Evolutionary conservation across 345 rosid genomes (phyloP), one percentile per base, ranked within the genome.

Genomic region (Hirschfeldia incana): DNA sequence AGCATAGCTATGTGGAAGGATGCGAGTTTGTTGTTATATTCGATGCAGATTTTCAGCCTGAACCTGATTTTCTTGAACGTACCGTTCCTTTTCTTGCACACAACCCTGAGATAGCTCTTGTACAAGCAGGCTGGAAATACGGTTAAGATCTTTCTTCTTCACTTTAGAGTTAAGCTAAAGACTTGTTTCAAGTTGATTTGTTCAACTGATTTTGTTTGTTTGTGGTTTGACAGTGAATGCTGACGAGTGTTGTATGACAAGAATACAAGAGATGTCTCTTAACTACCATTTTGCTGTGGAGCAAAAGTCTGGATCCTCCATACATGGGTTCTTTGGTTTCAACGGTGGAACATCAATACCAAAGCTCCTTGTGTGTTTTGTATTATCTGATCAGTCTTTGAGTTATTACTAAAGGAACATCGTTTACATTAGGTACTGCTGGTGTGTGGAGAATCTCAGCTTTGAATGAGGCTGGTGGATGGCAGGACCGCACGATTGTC

Each of bases 371-470:
- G 65, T 77, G 65, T 72, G 37, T 4, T 27, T 65, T 78, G 7
- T 21, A 42, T 3, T 42, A 42, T 33, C 1, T 49, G 70, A 28
- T 61, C 53, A 0, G 12, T 1, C 1, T 11, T 37, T 26, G 26
- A 28, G 44, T 42, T 4, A 32, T 13, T 72, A 32, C 10, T 34
- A 44, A 57, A 44, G 46, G 0, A 57, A 72, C 3, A 17, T 16
- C 1, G 29, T 77, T 51, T 26, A 16, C 5, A 81, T 74, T 78
- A 94, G 98, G 98, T 1, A 94, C 98, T 0, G 98, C 98, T 21
- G 98, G 97, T 33, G 90, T 94, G 2, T 94, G 98, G 98, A 92
- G 97, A 83, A 87, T 94, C 13, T 74, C 90, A 1, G 97, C 94
- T 37, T 70, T 94, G 29, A 84, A 83, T 42, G 92, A 90, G 15